Percentiles rank a stretch among this genome's conserved stretches.
These are phyloP conservation scores for Solanum aculeatissimum DNA, from an alignment of 305 asterid species.

Conservation along the genomic window DNA sequence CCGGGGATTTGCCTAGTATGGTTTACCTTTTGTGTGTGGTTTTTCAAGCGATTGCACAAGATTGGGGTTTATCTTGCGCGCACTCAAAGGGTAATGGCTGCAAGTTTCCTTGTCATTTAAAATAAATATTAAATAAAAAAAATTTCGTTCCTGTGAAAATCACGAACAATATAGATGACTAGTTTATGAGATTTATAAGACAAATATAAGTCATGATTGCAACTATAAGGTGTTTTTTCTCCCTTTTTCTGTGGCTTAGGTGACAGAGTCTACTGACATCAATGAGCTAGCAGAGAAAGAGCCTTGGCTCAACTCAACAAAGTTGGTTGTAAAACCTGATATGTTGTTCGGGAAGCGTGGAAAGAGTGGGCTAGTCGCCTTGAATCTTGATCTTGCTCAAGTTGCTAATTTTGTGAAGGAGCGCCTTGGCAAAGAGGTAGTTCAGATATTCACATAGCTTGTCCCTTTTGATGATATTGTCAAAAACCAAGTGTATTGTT, in stretches of 20 bases:
- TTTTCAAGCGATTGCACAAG: too few relatives aligned
- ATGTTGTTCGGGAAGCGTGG: constrained; percentile 97
- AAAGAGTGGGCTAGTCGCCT: constrained; percentile 86
- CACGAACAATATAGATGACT: background rate
- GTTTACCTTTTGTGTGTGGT: too few relatives aligned
- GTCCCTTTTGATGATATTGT: background rate
- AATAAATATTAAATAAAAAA: too few relatives aligned
- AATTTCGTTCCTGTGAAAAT: background rate
- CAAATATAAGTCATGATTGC: background rate
- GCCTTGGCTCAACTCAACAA: constrained; percentile 78
- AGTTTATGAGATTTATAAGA: background rate
- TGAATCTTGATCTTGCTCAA: constrained; percentile 83
- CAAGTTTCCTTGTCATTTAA: too few relatives aligned
- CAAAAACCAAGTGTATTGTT: background rate
- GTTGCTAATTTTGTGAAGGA: constrained; percentile 79
- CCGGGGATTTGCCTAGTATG: too few relatives aligned
- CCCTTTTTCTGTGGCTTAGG: constrained; percentile 25
- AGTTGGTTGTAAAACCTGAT: constrained; percentile 88
- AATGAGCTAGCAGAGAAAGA: constrained; percentile 65
- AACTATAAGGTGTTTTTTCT: background rate
- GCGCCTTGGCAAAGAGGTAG: constrained; percentile 84
- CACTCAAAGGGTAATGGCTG: too few relatives aligned
- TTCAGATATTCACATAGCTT: background rate
- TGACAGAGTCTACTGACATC: constrained; percentile 71
- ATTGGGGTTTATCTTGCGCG: too few relatives aligned